A percentile compares a stretch with the other conserved stretches of the same genome.
Evolutionary conservation across 169 alveolate genomes (phyloP).

Genomic region (Cryptosporidium ryanae): DNA sequence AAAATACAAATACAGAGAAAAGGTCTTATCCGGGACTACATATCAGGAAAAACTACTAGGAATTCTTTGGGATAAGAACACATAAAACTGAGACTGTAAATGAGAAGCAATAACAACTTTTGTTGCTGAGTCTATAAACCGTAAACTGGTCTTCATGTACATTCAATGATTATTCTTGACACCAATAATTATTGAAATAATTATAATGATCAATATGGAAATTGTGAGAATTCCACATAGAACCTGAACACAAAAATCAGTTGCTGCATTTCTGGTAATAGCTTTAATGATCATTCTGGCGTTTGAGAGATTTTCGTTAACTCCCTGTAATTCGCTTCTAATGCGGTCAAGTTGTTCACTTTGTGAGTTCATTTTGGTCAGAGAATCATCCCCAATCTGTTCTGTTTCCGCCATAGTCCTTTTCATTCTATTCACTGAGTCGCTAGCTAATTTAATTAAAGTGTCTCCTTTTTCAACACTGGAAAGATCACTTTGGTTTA

Average conservation of each 20-base stretch:
- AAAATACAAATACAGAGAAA: constrained; percentile 5
- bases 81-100: neutral
- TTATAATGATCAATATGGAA: constrained; percentile 12
- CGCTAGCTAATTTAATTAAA: constrained; percentile 24
- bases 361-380: constrained; percentile 30
- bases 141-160: neutral
- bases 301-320: constrained; percentile 5
- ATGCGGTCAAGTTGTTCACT: constrained; percentile 48
- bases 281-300: constrained; percentile 43
- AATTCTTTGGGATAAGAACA: constrained; percentile 8
- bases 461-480: constrained; percentile 34
- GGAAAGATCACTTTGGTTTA: constrained; percentile 12
- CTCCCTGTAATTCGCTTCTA: constrained; percentile 23
- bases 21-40: neutral
- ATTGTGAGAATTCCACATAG: constrained; percentile 49
- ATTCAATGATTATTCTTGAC: constrained; percentile 9
- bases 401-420: constrained; percentile 47
- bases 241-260: constrained; percentile 66
- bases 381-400: constrained; percentile 36
- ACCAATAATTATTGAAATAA: constrained; percentile 8
- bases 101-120: neutral
- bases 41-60: neutral
- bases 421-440: constrained; percentile 61
- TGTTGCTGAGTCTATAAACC: neutral
- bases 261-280: constrained; percentile 67